Conservation (phyloP, 495 filamentous ascomycete species). For the Platismatia glauca region DNA sequence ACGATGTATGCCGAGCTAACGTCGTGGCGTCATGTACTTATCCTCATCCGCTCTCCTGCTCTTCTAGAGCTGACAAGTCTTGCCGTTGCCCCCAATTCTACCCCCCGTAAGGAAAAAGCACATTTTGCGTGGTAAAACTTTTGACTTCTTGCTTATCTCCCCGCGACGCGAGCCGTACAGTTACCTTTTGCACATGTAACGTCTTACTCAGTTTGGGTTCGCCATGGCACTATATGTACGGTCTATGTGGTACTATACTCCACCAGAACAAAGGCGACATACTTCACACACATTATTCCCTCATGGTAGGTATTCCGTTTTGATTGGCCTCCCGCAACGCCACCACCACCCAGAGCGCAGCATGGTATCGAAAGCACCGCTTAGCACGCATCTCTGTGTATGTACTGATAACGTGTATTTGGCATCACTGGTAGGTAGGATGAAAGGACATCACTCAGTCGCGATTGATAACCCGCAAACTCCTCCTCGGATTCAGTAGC, state of each 20-base stretch:
- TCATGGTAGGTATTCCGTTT: neutral
- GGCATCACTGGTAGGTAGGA: neutral
- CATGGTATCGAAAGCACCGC: conserved; percentile 11
- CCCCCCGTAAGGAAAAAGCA: too few relatives aligned
- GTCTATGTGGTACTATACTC: neutral
- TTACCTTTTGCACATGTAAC: too few relatives aligned
- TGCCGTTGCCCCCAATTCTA: too few relatives aligned
- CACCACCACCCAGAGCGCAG: conserved; percentile 9
- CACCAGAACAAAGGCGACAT: neutral
- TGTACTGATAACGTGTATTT: neutral
- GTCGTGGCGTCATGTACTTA: neutral
- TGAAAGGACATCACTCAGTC: conserved; percentile 16
- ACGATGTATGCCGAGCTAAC: neutral
- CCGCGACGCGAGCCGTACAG: neutral
- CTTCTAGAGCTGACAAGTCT: neutral
- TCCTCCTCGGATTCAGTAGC: conserved; percentile 60
- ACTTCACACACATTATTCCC: conserved; percentile 6
- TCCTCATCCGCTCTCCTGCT: neutral
- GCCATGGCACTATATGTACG: neutral
- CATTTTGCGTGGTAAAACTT: too few relatives aligned
- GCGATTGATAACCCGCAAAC: conserved; percentile 63
- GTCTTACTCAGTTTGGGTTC: too few relatives aligned
- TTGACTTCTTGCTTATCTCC: neutral
- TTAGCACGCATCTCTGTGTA: neutral
- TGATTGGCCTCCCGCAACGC: neutral